Percentiles rank a stretch among this genome's conserved stretches.
Evolutionary conservation across 208 protist genomes (phyloP).

Genomic region (Leishmania braziliensis): DNA sequence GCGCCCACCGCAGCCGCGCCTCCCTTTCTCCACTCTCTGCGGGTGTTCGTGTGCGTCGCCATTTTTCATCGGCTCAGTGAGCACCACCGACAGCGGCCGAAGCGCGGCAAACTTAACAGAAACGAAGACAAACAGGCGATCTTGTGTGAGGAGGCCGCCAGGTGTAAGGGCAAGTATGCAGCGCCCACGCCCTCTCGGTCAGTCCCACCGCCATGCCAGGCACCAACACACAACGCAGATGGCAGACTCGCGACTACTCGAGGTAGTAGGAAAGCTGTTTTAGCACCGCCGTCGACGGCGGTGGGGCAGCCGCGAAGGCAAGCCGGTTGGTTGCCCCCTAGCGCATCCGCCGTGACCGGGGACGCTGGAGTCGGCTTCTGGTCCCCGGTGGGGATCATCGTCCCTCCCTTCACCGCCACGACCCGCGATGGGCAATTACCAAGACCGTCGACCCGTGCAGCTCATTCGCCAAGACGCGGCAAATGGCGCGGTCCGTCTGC

Average conservation of each 20-base stretch:
- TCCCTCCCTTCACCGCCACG: constrained; percentile 73
- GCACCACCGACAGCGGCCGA: background rate
- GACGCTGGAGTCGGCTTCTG: constrained; percentile 5
- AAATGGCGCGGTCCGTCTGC: constrained; percentile 81
- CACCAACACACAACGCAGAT: background rate
- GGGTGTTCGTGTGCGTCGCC: background rate
- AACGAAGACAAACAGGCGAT: background rate
- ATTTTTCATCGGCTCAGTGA: background rate
- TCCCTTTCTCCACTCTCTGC: background rate
- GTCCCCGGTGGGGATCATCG: constrained; percentile 34
- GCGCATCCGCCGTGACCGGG: background rate
- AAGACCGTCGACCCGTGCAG: constrained; percentile 93
- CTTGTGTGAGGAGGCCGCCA: background rate
- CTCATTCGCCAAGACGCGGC: constrained; percentile 78
- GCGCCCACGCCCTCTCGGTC: background rate
- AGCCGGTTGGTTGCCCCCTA: background rate
- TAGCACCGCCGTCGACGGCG: constrained; percentile 5
- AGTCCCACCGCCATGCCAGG: background rate
- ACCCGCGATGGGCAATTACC: constrained; percentile 94
- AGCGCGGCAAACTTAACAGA: background rate
- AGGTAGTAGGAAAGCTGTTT: constrained; percentile 29
- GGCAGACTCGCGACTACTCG: constrained; percentile 1
- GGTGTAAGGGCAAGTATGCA: background rate
- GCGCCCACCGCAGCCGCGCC: background rate
- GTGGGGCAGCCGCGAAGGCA: background rate